A percentile compares a stretch with the other conserved stretches of the same genome.
Evolutionary conservation across 345 rosid genomes (phyloP).

Genomic region (Ailanthus altissimus): DNA sequence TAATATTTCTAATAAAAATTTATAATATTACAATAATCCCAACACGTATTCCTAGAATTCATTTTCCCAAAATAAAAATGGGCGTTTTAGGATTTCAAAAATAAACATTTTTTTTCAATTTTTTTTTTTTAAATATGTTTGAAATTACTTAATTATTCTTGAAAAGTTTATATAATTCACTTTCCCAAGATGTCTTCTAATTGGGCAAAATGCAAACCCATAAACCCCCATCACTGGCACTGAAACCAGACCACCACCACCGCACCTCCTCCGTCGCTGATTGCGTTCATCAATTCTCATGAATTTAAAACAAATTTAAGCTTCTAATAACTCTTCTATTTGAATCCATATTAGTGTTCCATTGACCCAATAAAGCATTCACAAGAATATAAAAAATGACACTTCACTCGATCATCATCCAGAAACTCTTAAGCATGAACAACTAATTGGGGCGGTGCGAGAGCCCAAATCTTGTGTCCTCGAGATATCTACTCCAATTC

Average conservation of each 20-base stretch:
- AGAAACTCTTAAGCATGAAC: slow-evolving; percentile 79
- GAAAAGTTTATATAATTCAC: too few species aligned
- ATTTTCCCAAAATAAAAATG: too few species aligned
- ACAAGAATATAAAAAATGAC: slow-evolving; percentile 47
- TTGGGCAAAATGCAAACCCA: neutral
- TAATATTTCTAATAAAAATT: too few species aligned
- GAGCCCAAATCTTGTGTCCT: too few species aligned
- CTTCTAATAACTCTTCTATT: neutral
- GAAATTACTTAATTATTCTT: too few species aligned
- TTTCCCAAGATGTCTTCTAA: too few species aligned
- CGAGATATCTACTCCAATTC: slow-evolving; percentile 50
- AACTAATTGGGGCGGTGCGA: slow-evolving; percentile 74
- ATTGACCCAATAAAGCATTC: neutral
- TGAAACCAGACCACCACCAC: neutral
- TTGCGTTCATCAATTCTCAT: neutral
- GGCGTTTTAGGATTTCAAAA: too few species aligned
- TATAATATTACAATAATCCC: too few species aligned
- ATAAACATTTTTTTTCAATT: too few species aligned
- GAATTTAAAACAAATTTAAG: neutral
- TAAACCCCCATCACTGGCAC: slow-evolving; percentile 7
- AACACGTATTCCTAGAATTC: too few species aligned
- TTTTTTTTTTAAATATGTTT: too few species aligned
- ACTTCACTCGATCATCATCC: slow-evolving; percentile 80
- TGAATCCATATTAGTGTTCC: neutral
- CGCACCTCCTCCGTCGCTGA: neutral